These are phyloP conservation scores for Solanum medicagineum DNA, from an alignment of 257 asterid species.

Conservation along the genomic window DNA sequence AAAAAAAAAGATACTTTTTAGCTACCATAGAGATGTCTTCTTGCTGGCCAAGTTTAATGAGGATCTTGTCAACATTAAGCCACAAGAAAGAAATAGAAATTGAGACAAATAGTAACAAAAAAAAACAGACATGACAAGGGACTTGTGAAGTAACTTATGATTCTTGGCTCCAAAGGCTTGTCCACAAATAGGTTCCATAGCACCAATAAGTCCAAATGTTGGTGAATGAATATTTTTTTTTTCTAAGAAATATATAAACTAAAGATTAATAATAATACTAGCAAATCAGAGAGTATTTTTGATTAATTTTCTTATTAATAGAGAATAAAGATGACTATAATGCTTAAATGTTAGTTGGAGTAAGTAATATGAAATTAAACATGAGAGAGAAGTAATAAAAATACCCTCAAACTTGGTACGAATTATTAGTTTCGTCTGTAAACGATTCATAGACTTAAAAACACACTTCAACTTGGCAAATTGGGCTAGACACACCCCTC, in stretches of 20 bases:
- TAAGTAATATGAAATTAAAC: no score
- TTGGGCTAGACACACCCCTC: no score
- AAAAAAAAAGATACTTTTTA: slow-evolving; percentile 26
- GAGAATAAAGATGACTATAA: background rate
- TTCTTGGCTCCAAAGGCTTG: slow-evolving; percentile 86
- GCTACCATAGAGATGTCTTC: slow-evolving; percentile 51
- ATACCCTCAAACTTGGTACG: no score
- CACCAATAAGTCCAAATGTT: slow-evolving; percentile 60
- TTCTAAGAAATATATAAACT: no score
- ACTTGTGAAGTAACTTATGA: slow-evolving; percentile 62
- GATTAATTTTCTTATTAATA: background rate
- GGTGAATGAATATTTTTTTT: no score
- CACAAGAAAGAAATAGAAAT: slow-evolving; percentile 55
- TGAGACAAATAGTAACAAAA: slow-evolving; percentile 27
- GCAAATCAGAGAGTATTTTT: background rate
- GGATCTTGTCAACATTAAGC: slow-evolving; percentile 65
- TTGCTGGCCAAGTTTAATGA: slow-evolving; percentile 55
- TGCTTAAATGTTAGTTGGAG: background rate
- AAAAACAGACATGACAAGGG: slow-evolving; percentile 51
- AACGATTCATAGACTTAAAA: no score
- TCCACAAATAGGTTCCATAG: slow-evolving; percentile 94
- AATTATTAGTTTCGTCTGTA: no score
- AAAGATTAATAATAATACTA: background rate
- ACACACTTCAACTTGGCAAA: no score
- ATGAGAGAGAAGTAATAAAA: no score